Evolutionary conservation across 176 grass and related monocot species (phyloP), one percentile per base, ranked within the genome.

Genomic region (Zoysia japonica): DNA sequence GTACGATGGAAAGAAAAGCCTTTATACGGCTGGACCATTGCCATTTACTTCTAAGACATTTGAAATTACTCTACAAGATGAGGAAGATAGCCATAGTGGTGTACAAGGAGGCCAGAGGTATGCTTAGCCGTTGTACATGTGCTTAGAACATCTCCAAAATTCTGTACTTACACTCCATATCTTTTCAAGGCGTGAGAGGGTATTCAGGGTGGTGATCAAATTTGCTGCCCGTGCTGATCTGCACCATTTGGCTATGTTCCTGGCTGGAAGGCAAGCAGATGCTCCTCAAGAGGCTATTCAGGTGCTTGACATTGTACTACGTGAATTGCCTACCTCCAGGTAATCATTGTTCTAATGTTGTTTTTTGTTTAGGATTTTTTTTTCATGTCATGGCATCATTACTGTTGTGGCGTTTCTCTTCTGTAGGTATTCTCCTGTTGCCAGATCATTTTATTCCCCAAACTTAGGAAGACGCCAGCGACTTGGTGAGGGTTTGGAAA

Each of bases 211-310:
- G 76, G 90, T 93, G 72, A 90, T 97, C 80, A 97, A 97, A 76
- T 97, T 93, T 90, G 93, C 93, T 76, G 90, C 90, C 36, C 90
- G 93, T 37, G 93, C 90, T 76, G 93, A 97, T 81, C 93, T 97
- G 67, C 90, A 97, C 68, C 93, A 97, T 83, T 62, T 97, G 40
- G 93, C 83, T 59, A 90, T 97, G 90, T 97, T 97, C 86, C 76
- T 97, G 78, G 75, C 90, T 80, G 93, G 93, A 19, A 93, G 88
- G 82, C 93, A 97, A 79, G 72, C 93, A 47, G 93, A 97, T 88
- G 93, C 93, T 75, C 93, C 93, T 53, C 93, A 97, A 90, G 93
- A 97, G 65, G 93, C 93, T 52, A 88, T 97, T 85, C 93, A 97
- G 81, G 93, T 97, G 40, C 93, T 97, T 85, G 93, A 97, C 75